Percentiles rank a stretch among this genome's conserved stretches.
Conservation (phyloP, 305 asterid genomes). For the Caryopteris hybrid region DNA sequence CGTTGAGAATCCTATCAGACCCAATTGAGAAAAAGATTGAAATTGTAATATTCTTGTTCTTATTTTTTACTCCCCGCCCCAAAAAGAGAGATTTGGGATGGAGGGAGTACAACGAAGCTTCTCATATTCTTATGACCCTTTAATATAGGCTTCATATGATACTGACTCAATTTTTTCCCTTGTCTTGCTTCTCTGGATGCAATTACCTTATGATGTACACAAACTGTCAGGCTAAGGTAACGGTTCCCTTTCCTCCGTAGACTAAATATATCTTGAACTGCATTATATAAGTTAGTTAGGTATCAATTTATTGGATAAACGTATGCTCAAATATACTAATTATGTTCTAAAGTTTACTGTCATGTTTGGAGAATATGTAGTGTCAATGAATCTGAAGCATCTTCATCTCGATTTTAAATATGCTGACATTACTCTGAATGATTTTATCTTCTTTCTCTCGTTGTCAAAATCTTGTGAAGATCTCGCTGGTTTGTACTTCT, state of each 20-base stretch:
- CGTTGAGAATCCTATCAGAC: conserved; percentile 47
- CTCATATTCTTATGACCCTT: not conserved
- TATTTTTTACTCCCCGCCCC: conserved; percentile 9
- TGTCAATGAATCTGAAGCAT: not conserved
- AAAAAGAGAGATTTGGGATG: no score
- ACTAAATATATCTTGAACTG: not conserved
- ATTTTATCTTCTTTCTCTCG: not conserved
- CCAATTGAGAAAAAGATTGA: conserved; percentile 25
- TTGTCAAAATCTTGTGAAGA: not conserved
- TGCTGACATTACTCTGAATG: not conserved
- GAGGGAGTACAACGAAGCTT: not conserved
- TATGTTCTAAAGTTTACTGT: no score
- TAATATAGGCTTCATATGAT: not conserved
- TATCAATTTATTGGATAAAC: not conserved
- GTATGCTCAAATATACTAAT: not conserved
- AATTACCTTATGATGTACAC: conserved; percentile 13
- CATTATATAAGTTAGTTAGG: not conserved
- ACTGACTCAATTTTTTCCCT: conserved; percentile 24
- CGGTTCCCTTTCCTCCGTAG: not conserved
- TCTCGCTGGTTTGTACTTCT: not conserved
- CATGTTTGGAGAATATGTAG: not conserved
- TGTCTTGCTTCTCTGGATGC: conserved; percentile 13
- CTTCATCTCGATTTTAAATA: not conserved
- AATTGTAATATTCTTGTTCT: conserved; percentile 33
- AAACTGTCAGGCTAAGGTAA: conserved; percentile 56